phyloP scores from a whole-genome alignment of 1,284 basidiomycete species.

The Bondarzewia mesenterica region DNA sequence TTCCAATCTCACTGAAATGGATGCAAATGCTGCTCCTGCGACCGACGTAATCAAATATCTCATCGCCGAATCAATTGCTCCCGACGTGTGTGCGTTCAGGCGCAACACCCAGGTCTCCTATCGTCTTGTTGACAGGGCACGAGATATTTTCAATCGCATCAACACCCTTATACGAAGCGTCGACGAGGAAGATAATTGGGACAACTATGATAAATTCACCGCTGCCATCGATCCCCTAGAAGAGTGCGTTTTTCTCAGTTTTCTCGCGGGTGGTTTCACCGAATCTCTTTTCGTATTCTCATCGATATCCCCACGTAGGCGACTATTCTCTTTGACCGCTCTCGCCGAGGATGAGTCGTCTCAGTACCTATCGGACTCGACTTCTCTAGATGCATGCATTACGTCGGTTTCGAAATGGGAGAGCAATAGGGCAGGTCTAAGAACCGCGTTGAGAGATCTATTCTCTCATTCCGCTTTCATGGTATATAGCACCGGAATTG shows the following conservation, averaged over 20 bases:
- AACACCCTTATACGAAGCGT: constrained; percentile 9
- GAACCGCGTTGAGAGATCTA: background rate
- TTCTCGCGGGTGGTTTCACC: background rate
- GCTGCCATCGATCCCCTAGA: constrained; percentile 11
- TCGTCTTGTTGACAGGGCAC: constrained; percentile 10
- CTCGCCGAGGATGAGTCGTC: constrained; percentile 6
- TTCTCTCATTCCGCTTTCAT: background rate
- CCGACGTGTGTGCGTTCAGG: constrained; percentile 10
- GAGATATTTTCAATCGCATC: constrained; percentile 8
- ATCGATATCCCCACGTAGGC: background rate
- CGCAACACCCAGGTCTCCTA: constrained; percentile 13
- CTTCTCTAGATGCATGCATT: constrained; percentile 7
- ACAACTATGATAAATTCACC: constrained; percentile 12
- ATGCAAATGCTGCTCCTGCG: too few relatives aligned
- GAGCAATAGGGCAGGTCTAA: constrained; percentile 4
- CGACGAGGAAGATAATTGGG: constrained; percentile 12
- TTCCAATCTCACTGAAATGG: too few relatives aligned
- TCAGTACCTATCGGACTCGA: constrained; percentile 3
- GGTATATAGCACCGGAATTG: background rate
- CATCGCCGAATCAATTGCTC: too few relatives aligned
- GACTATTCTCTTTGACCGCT: constrained; percentile 7
- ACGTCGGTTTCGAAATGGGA: constrained; percentile 7
- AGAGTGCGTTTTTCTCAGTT: constrained; percentile 5
- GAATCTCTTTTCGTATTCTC: background rate
- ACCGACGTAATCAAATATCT: too few relatives aligned